These are phyloP conservation scores for Margaritispora aquatica DNA, from an alignment of 495 filamentous ascomycete genomes.

Conservation along the genomic window DNA sequence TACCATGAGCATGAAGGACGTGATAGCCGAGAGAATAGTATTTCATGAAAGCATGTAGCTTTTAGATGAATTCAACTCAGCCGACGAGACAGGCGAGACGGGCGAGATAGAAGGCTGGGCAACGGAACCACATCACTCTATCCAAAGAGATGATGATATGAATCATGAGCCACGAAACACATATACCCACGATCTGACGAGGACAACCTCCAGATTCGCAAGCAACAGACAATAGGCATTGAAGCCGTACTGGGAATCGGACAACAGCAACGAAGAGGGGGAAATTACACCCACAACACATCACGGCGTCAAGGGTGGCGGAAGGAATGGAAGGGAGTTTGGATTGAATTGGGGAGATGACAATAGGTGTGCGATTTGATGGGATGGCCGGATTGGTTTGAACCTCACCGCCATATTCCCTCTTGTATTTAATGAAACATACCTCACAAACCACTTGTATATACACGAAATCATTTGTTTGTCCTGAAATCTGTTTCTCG, in stretches of 20 bases:
- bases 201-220: not conserved
- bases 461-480: not conserved
- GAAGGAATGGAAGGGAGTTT: not conserved
- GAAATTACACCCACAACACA: not conserved
- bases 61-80: not conserved
- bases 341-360: not conserved
- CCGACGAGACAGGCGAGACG: too few species aligned
- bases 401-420: not conserved
- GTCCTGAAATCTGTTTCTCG: too few species aligned
- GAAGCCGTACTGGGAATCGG: not conserved
- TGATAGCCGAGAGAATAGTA: slow-evolving; percentile 4
- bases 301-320: not conserved
- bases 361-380: not conserved
- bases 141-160: not conserved
- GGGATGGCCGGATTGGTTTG: not conserved
- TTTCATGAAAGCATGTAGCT: not conserved
- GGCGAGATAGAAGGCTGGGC: not conserved
- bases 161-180: not conserved
- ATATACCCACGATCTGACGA: not conserved
- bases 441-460: slow-evolving; percentile 1
- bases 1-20: slow-evolving; percentile 23
- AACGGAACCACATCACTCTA: slow-evolving; percentile 1
- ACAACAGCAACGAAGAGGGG: not conserved
- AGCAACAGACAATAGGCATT: not conserved
- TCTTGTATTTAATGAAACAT: slow-evolving; percentile 11